phyloP scores from a whole-genome alignment of 148 eudicot genomes.

The Silene uniflora region DNA sequence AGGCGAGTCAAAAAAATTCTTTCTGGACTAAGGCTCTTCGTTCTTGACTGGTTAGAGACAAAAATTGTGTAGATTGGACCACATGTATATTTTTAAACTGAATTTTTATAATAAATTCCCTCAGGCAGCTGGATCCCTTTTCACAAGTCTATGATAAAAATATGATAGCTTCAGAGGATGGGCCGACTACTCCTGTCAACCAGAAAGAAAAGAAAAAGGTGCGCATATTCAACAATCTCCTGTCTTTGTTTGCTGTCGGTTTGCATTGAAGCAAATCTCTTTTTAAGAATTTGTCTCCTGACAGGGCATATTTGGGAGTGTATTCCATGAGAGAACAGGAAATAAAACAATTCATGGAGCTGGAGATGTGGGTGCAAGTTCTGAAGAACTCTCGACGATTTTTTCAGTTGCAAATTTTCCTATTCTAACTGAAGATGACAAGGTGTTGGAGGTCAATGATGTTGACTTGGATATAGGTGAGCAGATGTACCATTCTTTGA shows the following conservation, averaged over 20 bases:
- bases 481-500: not conserved
- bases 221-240: conserved; percentile 7
- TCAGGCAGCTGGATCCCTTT: conserved; percentile 56
- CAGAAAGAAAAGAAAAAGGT: conserved; percentile 97
- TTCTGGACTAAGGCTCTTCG: not conserved
- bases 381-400: conserved; percentile 53
- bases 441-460: conserved; percentile 35
- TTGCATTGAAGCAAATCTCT: not conserved
- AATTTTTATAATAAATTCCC: conserved; percentile 3
- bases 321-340: conserved; percentile 60
- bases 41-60: not conserved
- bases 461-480: conserved; percentile 76
- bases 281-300: conserved; percentile 11
- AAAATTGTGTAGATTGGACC: not conserved
- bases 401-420: conserved; percentile 69
- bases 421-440: conserved; percentile 35
- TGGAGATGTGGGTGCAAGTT: conserved; percentile 39
- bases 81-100: not conserved
- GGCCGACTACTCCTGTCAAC: conserved; percentile 32
- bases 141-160: conserved; percentile 54
- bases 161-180: conserved; percentile 37
- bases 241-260: not conserved
- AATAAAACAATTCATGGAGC: conserved; percentile 46
- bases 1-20: not conserved
- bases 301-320: conserved; percentile 78